Base-by-base conservation (phyloP, 139 green algal species). In the Astrephomene gubernaculifera region DNA sequence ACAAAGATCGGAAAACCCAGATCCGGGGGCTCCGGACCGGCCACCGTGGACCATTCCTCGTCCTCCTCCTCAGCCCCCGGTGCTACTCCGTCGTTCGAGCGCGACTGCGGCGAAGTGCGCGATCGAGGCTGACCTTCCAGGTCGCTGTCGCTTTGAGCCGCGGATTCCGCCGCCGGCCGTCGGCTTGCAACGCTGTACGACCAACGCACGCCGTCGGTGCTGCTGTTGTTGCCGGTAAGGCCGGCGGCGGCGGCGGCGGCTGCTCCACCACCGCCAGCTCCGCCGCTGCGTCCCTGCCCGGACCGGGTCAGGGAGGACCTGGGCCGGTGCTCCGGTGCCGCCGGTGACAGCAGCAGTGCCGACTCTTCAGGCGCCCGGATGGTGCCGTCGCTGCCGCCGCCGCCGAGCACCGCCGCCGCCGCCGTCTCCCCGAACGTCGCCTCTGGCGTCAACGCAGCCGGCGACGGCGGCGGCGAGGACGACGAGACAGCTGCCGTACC, bases 1-100 rank as follows among this genome's bases (percentile, higher is more conserved):
- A 83, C 76, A 38, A 83, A 83, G 14, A 83, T 61, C 4, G 41
- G 41, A 43, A 83, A 83, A 31, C n/a, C 61, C 2, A 83, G 53
- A 31, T 52, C 43, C 1, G 76, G 76, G 6, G 76, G 76, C 1
- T 73, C 41, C 38, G 24, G 36, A 25, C 41, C 10, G 8, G n/a
- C 41, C 31, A 43, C 63, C 43, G 41, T 78, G 36, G 67, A 73
- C 17, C 52, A 17, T 10, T 53, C 36, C 36, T 29, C 39, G 10
- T 39, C 68, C 24, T 54, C 39, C 6, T 52, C 31, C 3, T 61
- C 72, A 4, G 39, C 72, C 49, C 27, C 44, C 25, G 43, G 43
- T 9, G 49, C 71, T 5, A n/a, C 71, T 2, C 44, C n/a, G 21
- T 31, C 21, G 36, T 49, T n/a, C 31, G 72, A 41, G 72, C n/a